These are phyloP conservation scores for Trypanosoma grayi DNA, from an alignment of 208 protist species.

Conservation along the genomic window DNA sequence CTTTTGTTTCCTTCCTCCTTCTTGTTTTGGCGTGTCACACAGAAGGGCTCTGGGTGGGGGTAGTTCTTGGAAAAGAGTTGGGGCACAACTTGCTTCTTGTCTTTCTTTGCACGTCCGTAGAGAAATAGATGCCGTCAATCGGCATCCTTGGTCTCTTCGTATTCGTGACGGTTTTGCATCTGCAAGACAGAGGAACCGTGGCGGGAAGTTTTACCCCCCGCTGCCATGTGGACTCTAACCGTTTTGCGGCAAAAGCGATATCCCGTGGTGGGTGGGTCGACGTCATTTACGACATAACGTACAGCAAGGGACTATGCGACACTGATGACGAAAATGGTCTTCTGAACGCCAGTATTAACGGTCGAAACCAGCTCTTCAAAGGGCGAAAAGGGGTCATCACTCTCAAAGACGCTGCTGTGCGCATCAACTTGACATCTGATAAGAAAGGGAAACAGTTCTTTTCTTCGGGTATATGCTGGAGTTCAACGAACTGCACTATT, in stretches of 20 bases:
- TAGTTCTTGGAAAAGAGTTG: too few species aligned
- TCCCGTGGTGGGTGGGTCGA: constrained; percentile 46
- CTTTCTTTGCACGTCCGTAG: too few species aligned
- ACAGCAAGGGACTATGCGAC: constrained; percentile 37
- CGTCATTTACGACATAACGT: constrained; percentile 38
- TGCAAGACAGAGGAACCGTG: neutral
- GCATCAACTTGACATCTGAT: constrained; percentile 18
- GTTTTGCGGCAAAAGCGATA: constrained; percentile 25
- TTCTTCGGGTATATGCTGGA: constrained; percentile 39
- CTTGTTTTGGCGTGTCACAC: too few species aligned
- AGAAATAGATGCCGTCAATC: too few species aligned
- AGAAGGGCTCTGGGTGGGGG: too few species aligned
- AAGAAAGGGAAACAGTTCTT: constrained; percentile 31
- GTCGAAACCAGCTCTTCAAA: constrained; percentile 20
- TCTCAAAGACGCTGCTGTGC: constrained; percentile 24
- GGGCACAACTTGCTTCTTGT: too few species aligned
- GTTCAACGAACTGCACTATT: constrained; percentile 31
- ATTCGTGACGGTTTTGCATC: neutral
- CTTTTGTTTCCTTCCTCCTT: too few species aligned
- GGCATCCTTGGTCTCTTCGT: too few species aligned
- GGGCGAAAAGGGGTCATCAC: constrained; percentile 22
- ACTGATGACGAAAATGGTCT: constrained; percentile 20
- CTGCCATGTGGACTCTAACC: constrained; percentile 48
- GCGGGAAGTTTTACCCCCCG: constrained; percentile 1
- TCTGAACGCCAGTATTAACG: constrained; percentile 37